Percentiles rank a stretch among this genome's conserved stretches.
Evolutionary conservation across 2,329 filamentous ascomycete species (phyloP).

Genomic region (Fusarium sp.): DNA sequence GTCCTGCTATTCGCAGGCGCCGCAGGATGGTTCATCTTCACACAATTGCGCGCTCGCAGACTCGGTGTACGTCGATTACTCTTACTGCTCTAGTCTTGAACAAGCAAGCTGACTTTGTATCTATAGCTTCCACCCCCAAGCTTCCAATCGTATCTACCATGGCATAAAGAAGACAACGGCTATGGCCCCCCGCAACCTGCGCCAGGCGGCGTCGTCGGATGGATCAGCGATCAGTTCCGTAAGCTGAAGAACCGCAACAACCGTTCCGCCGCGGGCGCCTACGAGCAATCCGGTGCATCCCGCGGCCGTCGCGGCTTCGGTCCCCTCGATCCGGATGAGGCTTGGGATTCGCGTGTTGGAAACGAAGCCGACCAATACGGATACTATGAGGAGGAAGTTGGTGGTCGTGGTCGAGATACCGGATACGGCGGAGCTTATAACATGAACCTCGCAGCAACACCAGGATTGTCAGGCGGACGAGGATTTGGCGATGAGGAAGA

Average conservation of each 20-base stretch:
- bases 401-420: constrained; percentile 52
- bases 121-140: constrained; percentile 75
- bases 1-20: constrained; percentile 69
- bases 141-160: constrained; percentile 77
- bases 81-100: not conserved
- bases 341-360: constrained; percentile 85
- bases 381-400: constrained; percentile 75
- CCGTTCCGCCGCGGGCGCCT: constrained; percentile 76
- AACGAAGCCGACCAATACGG: constrained; percentile 76
- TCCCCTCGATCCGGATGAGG: constrained; percentile 82
- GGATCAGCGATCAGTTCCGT: constrained; percentile 76
- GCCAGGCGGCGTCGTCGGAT: constrained; percentile 74
- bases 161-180: constrained; percentile 63
- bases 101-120: constrained; percentile 22
- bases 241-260: constrained; percentile 74
- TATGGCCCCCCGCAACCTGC: constrained; percentile 67
- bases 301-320: constrained; percentile 70
- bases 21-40: constrained; percentile 76
- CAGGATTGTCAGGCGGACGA: constrained; percentile 45
- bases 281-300: constrained; percentile 69
- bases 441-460: constrained; percentile 61
- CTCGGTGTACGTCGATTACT: constrained; percentile 68
- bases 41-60: constrained; percentile 77
- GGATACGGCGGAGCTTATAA: constrained; percentile 58
- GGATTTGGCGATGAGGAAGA: constrained; percentile 47